phyloP scores from a whole-genome alignment of 75 land plant genomes.

The Adiantum capillusveneris region DNA sequence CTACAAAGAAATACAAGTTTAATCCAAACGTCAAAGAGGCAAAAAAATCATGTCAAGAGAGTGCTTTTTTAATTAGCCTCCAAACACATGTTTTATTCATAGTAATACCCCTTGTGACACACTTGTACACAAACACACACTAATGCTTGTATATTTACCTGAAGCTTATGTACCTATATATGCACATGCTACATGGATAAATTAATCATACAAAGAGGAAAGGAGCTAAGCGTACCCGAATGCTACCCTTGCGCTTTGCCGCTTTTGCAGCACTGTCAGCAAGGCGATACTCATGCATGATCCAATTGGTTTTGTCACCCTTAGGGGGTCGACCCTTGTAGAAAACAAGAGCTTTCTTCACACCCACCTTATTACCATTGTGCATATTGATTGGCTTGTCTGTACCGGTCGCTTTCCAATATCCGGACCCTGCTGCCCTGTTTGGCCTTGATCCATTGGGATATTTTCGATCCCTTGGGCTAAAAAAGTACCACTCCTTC shows the following conservation, averaged over 20 bases:
- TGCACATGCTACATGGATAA: not conserved
- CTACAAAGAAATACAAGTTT: too few relatives aligned
- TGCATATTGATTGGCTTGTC: too few relatives aligned
- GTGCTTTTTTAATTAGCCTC: too few relatives aligned
- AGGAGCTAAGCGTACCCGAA: not conserved
- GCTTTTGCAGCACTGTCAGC: not conserved
- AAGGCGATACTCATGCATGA: constrained; percentile 20
- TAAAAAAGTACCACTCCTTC: constrained; percentile 14
- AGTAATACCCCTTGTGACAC: too few relatives aligned
- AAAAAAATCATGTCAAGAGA: too few relatives aligned
- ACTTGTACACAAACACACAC: too few relatives aligned
- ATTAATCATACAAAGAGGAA: too few relatives aligned
- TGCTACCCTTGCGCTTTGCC: constrained; percentile 3
- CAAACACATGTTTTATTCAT: too few relatives aligned
- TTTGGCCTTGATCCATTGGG: constrained; percentile 12
- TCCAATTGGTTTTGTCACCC: constrained; percentile 16
- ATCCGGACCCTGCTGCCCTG: constrained; percentile 16
- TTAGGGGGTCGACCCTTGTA: constrained; percentile 8
- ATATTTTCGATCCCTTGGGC: constrained; percentile 10
- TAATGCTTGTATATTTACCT: not conserved
- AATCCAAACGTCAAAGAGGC: too few relatives aligned
- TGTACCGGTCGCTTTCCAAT: too few relatives aligned
- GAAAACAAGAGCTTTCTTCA: too few relatives aligned
- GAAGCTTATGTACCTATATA: not conserved
- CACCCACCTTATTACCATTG: not conserved